Evolutionary conservation across 371 early-diverging fungal species (phyloP).

Genomic region (Apophysomyces elegans): DNA sequence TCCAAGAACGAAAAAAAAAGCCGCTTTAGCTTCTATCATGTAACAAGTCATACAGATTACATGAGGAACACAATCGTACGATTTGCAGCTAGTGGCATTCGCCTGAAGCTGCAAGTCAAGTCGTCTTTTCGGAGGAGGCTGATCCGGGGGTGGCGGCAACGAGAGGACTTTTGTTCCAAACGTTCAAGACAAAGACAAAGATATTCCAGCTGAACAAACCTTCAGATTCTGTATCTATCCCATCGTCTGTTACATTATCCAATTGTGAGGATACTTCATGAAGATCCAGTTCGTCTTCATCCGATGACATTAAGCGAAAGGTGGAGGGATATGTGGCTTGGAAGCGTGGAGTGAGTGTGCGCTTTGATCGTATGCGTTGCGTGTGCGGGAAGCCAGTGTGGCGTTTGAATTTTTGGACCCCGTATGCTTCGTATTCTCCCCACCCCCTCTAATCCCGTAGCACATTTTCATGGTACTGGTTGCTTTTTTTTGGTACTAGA

Average conservation of each 20-base stretch:
- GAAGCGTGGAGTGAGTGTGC: not conserved
- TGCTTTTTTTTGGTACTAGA: too few relatives aligned
- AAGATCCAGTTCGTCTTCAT: constrained; percentile 51
- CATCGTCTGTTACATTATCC: constrained; percentile 44
- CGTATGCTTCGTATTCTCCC: not conserved
- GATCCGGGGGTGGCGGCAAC: constrained; percentile 21
- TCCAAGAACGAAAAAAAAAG: not conserved
- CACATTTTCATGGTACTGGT: not conserved
- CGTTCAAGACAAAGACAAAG: constrained; percentile 1
- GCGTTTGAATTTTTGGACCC: not conserved
- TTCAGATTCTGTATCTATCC: constrained; percentile 39
- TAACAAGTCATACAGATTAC: constrained; percentile 25
- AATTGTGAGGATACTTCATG: constrained; percentile 44
- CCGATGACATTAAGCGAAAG: constrained; percentile 42
- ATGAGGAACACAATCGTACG: constrained; percentile 61
- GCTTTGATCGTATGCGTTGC: not conserved
- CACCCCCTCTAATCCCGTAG: not conserved
- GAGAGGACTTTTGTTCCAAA: constrained; percentile 11
- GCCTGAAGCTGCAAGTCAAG: constrained; percentile 43
- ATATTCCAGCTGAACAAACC: constrained; percentile 21
- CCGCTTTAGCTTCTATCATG: not conserved
- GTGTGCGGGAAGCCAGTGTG: constrained; percentile 13
- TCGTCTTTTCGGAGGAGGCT: constrained; percentile 32
- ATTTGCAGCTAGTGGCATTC: constrained; percentile 44
- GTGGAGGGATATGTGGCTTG: not conserved